These are phyloP conservation scores for Tolypocladium paradoxum DNA, from an alignment of 2,329 filamentous ascomycete species.

Conservation along the genomic window DNA sequence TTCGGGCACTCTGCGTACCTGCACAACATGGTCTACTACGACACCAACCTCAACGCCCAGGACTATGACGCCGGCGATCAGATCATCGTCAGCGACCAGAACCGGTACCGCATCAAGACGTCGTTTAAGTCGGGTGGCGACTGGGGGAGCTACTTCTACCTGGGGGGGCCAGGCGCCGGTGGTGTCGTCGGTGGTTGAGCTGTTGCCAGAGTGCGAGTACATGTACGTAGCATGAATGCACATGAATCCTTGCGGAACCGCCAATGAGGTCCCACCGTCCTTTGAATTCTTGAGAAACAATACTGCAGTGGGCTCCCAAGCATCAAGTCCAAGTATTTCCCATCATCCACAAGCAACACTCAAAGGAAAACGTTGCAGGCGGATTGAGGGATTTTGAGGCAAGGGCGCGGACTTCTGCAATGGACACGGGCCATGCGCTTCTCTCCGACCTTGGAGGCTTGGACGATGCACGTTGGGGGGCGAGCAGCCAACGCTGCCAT, in stretches of 20 bases:
- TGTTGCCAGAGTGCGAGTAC: too few species aligned
- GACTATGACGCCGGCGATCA: constrained; percentile 3
- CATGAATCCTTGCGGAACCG: not conserved
- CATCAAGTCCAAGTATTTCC: too few species aligned
- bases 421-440: not conserved
- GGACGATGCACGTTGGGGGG: not conserved
- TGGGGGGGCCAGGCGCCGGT: constrained; percentile 10
- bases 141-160: constrained; percentile 9
- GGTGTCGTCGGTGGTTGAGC: constrained; percentile 10
- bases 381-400: not conserved
- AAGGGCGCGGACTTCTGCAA: not conserved
- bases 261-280: not conserved
- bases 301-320: not conserved
- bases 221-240: not conserved
- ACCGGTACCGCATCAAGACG: constrained; percentile 6
- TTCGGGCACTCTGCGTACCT: constrained; percentile 8
- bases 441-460: not conserved
- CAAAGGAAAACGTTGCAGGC: not conserved
- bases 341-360: too few species aligned
- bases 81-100: constrained; percentile 5
- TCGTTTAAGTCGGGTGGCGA: constrained; percentile 6
- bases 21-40: constrained; percentile 8
- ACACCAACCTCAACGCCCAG: not conserved
- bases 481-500: not conserved
- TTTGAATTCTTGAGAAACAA: too few species aligned